These are phyloP conservation scores for Cinchona pubescens DNA, from an alignment of 257 asterid genomes.

Conservation along the genomic window DNA sequence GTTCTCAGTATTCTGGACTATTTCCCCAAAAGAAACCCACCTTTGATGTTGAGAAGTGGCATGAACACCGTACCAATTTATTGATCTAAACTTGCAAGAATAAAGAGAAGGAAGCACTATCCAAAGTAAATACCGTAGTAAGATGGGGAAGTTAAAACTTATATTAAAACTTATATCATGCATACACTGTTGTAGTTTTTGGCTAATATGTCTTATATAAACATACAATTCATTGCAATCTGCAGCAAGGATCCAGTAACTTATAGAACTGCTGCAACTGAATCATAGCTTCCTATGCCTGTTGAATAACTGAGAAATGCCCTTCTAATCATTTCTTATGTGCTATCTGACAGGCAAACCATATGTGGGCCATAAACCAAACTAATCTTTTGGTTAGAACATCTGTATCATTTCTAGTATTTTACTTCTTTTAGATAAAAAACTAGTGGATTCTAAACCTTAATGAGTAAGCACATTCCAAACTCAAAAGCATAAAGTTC, in stretches of 20 bases:
- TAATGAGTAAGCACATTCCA: background rate
- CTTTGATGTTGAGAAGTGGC: background rate
- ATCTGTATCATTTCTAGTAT: too few species aligned
- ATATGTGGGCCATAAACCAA: background rate
- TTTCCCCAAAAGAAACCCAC: background rate
- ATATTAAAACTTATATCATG: background rate
- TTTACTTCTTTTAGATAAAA: too few species aligned
- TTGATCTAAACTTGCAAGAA: background rate
- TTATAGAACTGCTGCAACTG: background rate
- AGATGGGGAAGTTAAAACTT: background rate
- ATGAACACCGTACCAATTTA: background rate
- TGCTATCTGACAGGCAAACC: background rate
- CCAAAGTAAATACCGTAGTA: background rate
- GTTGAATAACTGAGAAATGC: background rate
- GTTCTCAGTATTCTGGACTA: background rate
- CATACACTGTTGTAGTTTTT: background rate
- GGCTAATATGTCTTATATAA: background rate
- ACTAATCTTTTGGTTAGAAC: background rate
- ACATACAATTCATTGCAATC: background rate
- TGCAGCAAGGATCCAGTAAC: background rate
- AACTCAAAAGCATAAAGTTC: background rate
- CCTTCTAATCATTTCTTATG: background rate
- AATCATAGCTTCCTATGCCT: background rate
- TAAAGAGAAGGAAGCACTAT: background rate
- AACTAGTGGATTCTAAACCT: background rate